Conservation (phyloP, 2,329 filamentous ascomycete genomes). For the Fonsecaea erecta region DNA sequence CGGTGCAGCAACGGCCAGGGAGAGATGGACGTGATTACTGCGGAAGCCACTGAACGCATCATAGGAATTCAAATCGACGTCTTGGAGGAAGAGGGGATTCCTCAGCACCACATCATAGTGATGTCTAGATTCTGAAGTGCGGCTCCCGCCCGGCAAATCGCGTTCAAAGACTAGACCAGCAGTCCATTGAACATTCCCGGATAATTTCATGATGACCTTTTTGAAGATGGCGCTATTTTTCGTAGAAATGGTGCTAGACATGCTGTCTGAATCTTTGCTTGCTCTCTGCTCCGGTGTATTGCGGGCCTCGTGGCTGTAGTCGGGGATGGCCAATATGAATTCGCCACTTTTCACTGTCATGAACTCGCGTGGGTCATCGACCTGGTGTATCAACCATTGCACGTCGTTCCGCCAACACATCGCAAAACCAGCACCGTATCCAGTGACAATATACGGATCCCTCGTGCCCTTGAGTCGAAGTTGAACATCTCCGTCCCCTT, state of each 20-base stretch:
- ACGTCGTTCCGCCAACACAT: conserved; percentile 99
- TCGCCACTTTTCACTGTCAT: conserved; percentile 96
- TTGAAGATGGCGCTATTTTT: conserved; percentile 86
- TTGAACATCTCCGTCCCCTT: conserved; percentile 93
- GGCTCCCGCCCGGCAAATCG: conserved; percentile 70
- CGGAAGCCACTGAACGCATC: conserved; percentile 97
- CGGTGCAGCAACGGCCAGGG: conserved; percentile 86
- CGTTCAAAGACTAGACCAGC: conserved; percentile 91
- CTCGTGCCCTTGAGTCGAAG: conserved; percentile 86
- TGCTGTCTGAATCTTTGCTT: conserved; percentile 61
- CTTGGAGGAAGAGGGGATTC: conserved; percentile 73
- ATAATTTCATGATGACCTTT: conserved; percentile 98
- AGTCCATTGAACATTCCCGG: conserved; percentile 92
- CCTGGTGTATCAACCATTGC: conserved; percentile 79
- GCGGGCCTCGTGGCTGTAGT: conserved; percentile 86
- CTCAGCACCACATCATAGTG: conserved; percentile 91
- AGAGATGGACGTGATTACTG: conserved; percentile 95
- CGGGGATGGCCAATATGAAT: conserved; percentile 91
- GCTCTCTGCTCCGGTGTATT: conserved; percentile 55
- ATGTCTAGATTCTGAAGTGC: conserved; percentile 86
- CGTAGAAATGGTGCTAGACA: conserved; percentile 66
- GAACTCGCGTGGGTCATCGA: conserved; percentile 87
- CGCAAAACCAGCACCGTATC: conserved; percentile 89
- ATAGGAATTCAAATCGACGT: conserved; percentile 60
- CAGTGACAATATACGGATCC: conserved; percentile 91